Base-by-base conservation (phyloP, 441 rosid genomes). In the Manihot esculenta region DNA sequence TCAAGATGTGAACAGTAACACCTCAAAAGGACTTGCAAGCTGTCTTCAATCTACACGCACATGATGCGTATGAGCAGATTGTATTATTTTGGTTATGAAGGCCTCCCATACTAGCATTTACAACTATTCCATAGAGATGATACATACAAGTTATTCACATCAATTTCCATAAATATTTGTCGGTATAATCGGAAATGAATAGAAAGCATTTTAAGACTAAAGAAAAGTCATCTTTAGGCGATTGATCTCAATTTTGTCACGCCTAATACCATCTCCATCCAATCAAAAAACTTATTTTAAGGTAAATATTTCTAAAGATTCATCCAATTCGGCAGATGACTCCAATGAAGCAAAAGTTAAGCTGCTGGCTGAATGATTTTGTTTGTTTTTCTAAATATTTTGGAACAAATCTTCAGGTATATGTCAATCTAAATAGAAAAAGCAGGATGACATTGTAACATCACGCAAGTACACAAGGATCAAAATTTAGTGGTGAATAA, bases 21-120 rank as follows among this genome's bases (percentile, higher is more conserved):
- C 35, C 64, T 45, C n/a, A 62, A 41, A 62, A 74, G 68, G 72
- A 57, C 70, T 68, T 26, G 73, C 82, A 61, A 68, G 79, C 73
- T 58, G 75, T 74, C 62, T 68, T 66, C 64, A 47, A 54, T 42
- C 57, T 68, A 75, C 75, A 54, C 49, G 59, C 62, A 67, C 76
- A 70, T 23, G 72, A 69, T 50, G 55, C 66, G 30, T 63, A 74
- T 24, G 73, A 68, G 62, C 51, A 44, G 62, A 33, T 58, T 69
- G 48, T 69, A 47, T 64, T 63, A 23, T 26, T 35, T 56, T 56
- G 35, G 49, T 60, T 68, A 61, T 50, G 11, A 62, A 68, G 67
- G 45, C 70, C 75, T 54, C 42, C 14, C 66, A 61, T 47, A 62
- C 45, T 61, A 47, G 64, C 75, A 53, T 55, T 26, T 61, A 58